Conservation (phyloP, 805 yeast genomes). For the Pichia occidentalis region DNA sequence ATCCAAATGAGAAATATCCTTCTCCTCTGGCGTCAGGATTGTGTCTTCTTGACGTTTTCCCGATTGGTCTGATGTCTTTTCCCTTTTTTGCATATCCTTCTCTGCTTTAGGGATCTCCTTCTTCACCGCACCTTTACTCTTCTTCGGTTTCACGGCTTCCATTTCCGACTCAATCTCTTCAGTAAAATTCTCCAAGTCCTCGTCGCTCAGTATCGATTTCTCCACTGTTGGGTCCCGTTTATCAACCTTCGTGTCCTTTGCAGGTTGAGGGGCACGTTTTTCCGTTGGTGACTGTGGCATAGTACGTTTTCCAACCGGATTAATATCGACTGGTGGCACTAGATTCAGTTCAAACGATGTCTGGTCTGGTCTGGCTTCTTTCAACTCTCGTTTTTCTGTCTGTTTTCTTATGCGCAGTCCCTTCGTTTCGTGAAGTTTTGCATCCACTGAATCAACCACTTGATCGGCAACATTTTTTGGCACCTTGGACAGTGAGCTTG, state of each 20-base stretch:
- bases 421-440: no score
- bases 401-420: no score
- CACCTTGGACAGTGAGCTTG: neutral
- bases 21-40: neutral
- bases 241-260: no score
- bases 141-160: slow-evolving; percentile 10
- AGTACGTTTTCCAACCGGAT: neutral
- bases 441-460: neutral
- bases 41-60: neutral
- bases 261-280: neutral
- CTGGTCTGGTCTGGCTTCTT: slow-evolving; percentile 15
- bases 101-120: no score
- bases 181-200: slow-evolving; percentile 21
- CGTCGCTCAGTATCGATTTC: slow-evolving; percentile 14
- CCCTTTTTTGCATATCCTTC: no score
- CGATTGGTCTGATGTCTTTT: no score
- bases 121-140: neutral
- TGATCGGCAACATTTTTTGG: neutral
- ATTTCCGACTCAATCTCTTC: slow-evolving; percentile 23
- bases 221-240: no score
- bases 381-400: slow-evolving; percentile 13
- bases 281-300: neutral
- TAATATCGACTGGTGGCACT: neutral
- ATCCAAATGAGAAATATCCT: neutral
- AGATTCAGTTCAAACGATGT: slow-evolving; percentile 5